Base-by-base conservation (phyloP, 2,329 filamentous ascomycete genomes). In the Cladosporium sp. region DNA sequence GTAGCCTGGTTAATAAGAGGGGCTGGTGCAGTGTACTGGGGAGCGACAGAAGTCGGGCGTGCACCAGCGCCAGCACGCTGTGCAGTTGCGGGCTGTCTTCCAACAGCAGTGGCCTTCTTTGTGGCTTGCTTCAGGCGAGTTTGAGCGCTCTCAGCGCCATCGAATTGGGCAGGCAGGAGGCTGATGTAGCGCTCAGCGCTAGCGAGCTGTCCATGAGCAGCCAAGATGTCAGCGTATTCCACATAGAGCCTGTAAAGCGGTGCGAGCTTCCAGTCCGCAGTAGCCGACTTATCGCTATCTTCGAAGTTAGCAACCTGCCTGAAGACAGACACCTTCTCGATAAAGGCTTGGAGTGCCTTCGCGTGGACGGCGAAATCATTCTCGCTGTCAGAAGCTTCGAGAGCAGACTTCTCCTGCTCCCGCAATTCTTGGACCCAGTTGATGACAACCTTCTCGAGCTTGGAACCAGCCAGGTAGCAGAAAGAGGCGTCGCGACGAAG, bases 311-410 rank as follows among this genome's bases (percentile, higher is more conserved):
- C 92, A 42, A 97, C 92, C 65, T 94, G 84, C 56, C 94, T 88
- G 85, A 99, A 99, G 55, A 99, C 84, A 0, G 92, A 96, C 47
- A 99, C 94, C 80, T 99, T 99, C 77, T 99, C 94, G 61, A 99
- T 96, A 70, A 99, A 93, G 64, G 89, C 87, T 73, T 97, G 94
- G 42, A 99, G 78, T 47, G 89, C 88, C 61, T 86, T 86, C 56
- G 93, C 91, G 68, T 97, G 94, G 50, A 97, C 86, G 0, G 93
- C 96, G 75, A 97, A 99, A 58, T 85, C 88, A 20, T 90, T 93
- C 67, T 91, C 90, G 34, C 84, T 84, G 22, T 81, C 81, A 19
- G 83, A 80, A 12, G 61, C 59, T 66, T 91, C 82, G 61, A 95
- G 78, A 12, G 85, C 86, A 44, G 85, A 84, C 66, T 88, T 84